Percentiles rank a stretch among this genome's conserved stretches.
Evolutionary conservation across 129 eudicot species (phyloP).

Genomic region (Silybum marianum): DNA sequence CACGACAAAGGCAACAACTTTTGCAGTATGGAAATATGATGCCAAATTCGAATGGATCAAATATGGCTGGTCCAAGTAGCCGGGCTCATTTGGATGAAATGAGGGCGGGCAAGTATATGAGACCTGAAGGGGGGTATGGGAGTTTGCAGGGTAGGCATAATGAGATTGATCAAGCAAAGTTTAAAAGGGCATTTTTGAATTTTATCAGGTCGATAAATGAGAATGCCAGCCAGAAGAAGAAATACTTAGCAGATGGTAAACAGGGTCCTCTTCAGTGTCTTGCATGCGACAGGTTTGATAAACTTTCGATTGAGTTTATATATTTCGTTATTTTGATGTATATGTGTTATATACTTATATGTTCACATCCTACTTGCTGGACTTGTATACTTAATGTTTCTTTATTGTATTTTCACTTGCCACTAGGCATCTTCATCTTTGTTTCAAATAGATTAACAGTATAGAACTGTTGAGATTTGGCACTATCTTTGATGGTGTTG

Average conservation of each 20-base stretch:
- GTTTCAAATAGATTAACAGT: not conserved
- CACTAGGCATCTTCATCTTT: not conserved
- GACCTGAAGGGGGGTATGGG: conserved; percentile 31
- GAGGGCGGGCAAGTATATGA: conserved; percentile 51
- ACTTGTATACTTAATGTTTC: not conserved
- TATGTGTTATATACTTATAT: conserved; percentile 2
- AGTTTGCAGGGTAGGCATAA: conserved; percentile 22
- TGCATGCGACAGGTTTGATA: conserved; percentile 68
- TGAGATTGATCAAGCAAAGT: conserved; percentile 52
- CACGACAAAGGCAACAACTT: conserved; percentile 79
- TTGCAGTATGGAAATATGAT: conserved; percentile 73
- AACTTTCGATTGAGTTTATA: not conserved
- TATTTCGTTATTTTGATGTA: not conserved
- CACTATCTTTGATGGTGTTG: not conserved
- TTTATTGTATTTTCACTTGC: not conserved
- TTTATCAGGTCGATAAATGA: conserved; percentile 56
- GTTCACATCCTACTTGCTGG: not conserved
- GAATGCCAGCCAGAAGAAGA: conserved; percentile 53
- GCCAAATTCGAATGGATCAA: conserved; percentile 23
- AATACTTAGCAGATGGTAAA: conserved; percentile 71
- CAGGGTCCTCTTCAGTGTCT: conserved; percentile 70
- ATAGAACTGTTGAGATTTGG: not conserved
- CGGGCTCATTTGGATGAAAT: conserved; percentile 33
- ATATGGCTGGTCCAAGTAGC: conserved; percentile 47
- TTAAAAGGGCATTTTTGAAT: conserved; percentile 62